Evolutionary conservation across 352 stramenopile genomes (phyloP).

Genomic region (Paralagenidium karlingii): DNA sequence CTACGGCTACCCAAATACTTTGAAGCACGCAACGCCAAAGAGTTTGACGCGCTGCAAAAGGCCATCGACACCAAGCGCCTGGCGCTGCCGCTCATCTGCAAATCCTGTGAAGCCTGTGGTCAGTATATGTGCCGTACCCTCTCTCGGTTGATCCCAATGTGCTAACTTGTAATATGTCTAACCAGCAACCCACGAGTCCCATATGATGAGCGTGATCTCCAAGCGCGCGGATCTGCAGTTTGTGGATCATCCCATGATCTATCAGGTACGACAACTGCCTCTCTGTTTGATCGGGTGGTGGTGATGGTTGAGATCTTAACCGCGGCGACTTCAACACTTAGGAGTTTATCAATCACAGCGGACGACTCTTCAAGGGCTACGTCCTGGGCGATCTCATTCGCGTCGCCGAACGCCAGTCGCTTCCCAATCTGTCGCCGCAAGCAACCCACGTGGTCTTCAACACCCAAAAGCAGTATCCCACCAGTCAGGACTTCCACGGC

Average conservation of each 20-base stretch:
- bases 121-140: conserved; percentile 5
- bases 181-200: conserved; percentile 60
- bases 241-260: conserved; percentile 40
- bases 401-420: conserved; percentile 56
- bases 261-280: conserved; percentile 26
- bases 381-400: conserved; percentile 64
- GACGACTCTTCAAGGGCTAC: conserved; percentile 73
- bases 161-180: background rate
- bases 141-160: background rate
- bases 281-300: background rate
- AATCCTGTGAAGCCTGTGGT: conserved; percentile 77
- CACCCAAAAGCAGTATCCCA: conserved; percentile 71
- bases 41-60: conserved; percentile 21
- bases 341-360: conserved; percentile 78
- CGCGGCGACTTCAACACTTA: too few relatives aligned
- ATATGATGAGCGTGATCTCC: conserved; percentile 76
- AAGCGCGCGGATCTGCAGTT: conserved; percentile 40
- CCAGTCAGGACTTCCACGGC: conserved; percentile 39
- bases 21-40: conserved; percentile 3
- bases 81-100: conserved; percentile 62
- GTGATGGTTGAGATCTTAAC: too few relatives aligned
- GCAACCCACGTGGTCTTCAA: conserved; percentile 61
- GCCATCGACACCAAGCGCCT: conserved; percentile 24
- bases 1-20: conserved; percentile 47
- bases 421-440: conserved; percentile 49